phyloP scores from a whole-genome alignment of 2,329 filamentous ascomycete species.

The Dothidotthia symphoricarpi region DNA sequence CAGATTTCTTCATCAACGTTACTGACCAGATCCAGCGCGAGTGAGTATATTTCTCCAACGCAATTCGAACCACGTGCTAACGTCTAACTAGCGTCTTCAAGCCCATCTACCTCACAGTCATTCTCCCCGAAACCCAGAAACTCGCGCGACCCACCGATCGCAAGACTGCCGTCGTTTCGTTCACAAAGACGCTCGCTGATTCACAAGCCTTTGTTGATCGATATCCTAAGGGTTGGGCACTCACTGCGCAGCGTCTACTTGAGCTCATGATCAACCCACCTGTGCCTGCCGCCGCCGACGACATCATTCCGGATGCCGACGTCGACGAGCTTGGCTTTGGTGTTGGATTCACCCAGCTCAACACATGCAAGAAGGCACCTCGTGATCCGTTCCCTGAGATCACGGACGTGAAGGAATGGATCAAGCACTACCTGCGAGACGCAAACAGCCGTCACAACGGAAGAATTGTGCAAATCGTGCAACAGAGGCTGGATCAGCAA shows the following conservation, averaged over 20 bases:
- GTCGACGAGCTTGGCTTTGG: constrained; percentile 95
- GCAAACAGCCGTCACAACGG: constrained; percentile 74
- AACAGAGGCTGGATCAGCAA: constrained; percentile 60
- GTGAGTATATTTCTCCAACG: constrained; percentile 39
- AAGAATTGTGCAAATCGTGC: constrained; percentile 67
- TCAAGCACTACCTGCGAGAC: constrained; percentile 73
- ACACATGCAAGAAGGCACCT: constrained; percentile 75
- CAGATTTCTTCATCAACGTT: constrained; percentile 85
- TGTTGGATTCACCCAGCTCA: constrained; percentile 88
- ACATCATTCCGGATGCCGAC: constrained; percentile 80
- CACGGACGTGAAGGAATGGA: constrained; percentile 76
- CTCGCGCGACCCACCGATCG: constrained; percentile 84
- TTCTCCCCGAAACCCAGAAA: constrained; percentile 86
- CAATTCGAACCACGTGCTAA: constrained; percentile 15
- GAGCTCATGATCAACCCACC: constrained; percentile 88
- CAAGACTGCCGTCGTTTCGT: constrained; percentile 88
- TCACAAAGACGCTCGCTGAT: constrained; percentile 88
- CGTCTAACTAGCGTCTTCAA: constrained; percentile 63
- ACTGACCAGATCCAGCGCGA: constrained; percentile 76
- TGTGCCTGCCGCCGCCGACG: constrained; percentile 63
- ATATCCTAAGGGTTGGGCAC: constrained; percentile 73
- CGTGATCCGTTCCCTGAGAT: constrained; percentile 86
- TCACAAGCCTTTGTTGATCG: constrained; percentile 78
- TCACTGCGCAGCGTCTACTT: constrained; percentile 84
- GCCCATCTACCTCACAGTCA: constrained; percentile 79